A percentile compares a stretch with the other conserved stretches of the same genome.
These are phyloP conservation scores for Colletotrichum falcatum DNA, from an alignment of 2,329 filamentous ascomycete species.

Conservation along the genomic window DNA sequence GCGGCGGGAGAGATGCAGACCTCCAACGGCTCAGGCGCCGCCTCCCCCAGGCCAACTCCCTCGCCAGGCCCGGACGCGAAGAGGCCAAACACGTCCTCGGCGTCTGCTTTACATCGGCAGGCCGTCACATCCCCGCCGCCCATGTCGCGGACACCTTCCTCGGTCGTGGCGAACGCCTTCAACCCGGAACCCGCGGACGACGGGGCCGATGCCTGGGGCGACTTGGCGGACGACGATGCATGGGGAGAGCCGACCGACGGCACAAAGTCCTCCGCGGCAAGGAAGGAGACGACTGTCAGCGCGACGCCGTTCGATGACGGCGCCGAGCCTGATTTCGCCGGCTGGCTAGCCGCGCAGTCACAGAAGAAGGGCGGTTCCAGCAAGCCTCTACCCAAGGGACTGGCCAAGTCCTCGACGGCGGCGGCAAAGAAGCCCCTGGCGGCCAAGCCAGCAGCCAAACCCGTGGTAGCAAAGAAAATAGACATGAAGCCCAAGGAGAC, in stretches of 20 bases:
- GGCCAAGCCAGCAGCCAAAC: slow-evolving; percentile 54
- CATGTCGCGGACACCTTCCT: slow-evolving; percentile 61
- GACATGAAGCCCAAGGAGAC: slow-evolving; percentile 73
- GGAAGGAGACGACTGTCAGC: slow-evolving; percentile 50
- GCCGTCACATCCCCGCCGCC: slow-evolving; percentile 65
- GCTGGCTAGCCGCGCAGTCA: slow-evolving; percentile 90
- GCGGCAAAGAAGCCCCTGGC: slow-evolving; percentile 56
- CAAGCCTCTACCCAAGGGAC: slow-evolving; percentile 85
- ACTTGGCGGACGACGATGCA: slow-evolving; percentile 66
- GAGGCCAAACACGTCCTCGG: slow-evolving; percentile 60
- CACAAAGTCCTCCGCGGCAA: slow-evolving; percentile 42
- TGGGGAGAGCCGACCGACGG: slow-evolving; percentile 55
- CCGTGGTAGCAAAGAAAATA: slow-evolving; percentile 72
- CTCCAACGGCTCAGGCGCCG: slow-evolving; percentile 57
- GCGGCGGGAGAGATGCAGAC: slow-evolving; percentile 89
- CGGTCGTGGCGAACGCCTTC: slow-evolving; percentile 61
- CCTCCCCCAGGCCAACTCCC: slow-evolving; percentile 55
- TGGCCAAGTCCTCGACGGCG: slow-evolving; percentile 69
- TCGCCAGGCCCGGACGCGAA: slow-evolving; percentile 55
- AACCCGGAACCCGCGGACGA: slow-evolving; percentile 70
- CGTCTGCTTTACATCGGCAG: slow-evolving; percentile 71
- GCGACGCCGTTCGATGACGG: slow-evolving; percentile 79
- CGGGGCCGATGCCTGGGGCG: slow-evolving; percentile 81
- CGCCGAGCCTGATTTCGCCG: slow-evolving; percentile 93
- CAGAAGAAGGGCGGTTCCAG: slow-evolving; percentile 72